These are phyloP conservation scores for Hydnum rufescens DNA, from an alignment of 768 basidiomycete species.

Conservation along the genomic window DNA sequence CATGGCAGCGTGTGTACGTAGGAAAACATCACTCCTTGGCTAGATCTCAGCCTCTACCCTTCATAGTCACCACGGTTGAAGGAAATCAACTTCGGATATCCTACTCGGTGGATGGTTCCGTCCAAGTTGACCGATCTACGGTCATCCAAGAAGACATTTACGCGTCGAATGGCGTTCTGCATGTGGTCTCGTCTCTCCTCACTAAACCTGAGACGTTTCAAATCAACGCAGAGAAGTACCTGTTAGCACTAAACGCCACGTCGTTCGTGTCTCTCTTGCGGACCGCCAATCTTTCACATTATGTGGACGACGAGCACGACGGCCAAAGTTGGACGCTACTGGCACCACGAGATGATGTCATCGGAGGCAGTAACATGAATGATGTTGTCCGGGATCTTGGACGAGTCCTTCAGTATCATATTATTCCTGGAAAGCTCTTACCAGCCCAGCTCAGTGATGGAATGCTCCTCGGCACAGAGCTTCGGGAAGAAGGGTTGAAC, in stretches of 20 bases:
- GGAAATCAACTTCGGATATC: slow-evolving; percentile 45
- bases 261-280: slow-evolving; percentile 77
- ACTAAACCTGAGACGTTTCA: slow-evolving; percentile 54
- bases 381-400: slow-evolving; percentile 33
- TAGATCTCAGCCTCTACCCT: background rate
- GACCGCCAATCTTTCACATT: slow-evolving; percentile 45
- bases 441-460: slow-evolving; percentile 50
- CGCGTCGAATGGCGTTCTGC: slow-evolving; percentile 87
- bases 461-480: slow-evolving; percentile 59
- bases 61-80: slow-evolving; percentile 13
- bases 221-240: slow-evolving; percentile 86
- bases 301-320: slow-evolving; percentile 17
- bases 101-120: slow-evolving; percentile 29
- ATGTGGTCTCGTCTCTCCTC: slow-evolving; percentile 69
- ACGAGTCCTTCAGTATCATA: slow-evolving; percentile 69
- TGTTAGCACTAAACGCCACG: slow-evolving; percentile 81
- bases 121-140: slow-evolving; percentile 13
- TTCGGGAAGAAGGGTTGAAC: slow-evolving; percentile 49
- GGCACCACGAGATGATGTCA: slow-evolving; percentile 74
- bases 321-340: slow-evolving; percentile 43
- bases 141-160: slow-evolving; percentile 67
- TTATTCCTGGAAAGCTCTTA: slow-evolving; percentile 64
- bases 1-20: slow-evolving; percentile 3
- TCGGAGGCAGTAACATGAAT: slow-evolving; percentile 18
- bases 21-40: background rate